Base-by-base conservation (phyloP, 2,329 filamentous ascomycete genomes). In the Purpureocillium takamizusanense region DNA sequence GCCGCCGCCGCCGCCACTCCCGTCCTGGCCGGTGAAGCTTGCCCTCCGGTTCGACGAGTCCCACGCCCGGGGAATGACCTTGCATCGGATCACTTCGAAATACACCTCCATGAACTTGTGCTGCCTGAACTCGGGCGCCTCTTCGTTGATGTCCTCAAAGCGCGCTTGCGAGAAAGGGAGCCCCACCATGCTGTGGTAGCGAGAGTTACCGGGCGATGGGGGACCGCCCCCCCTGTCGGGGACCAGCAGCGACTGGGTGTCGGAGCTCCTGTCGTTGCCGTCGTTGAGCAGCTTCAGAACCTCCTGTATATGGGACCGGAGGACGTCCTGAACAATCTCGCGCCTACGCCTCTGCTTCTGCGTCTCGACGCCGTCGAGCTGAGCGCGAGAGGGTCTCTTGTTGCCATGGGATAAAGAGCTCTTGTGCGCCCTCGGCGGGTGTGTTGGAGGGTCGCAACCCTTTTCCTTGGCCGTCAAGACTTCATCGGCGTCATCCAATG, bases 21-120 rank as follows among this genome's bases (percentile, higher is more conserved):
- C 12, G 28, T 4, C 11, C 4, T 44, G 42, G 11, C 44, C 43
- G 34, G 47, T 45, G 33, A 55, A 39, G 47, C 52, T 49, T 33
- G 43, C 41, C 15, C 56, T 48, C 27, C 49, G 51, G 9, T 46
- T 46, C 13, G 46, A 56, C 11, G 54, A 55, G 12, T 42, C 45
- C 28, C 51, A 45, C 4, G 63, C 59, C 9, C 55, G 51, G 6
- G 51, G 46, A 10, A 67, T 52, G 2, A 74, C 69, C 3, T 54
- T 51, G 3, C 47, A 55, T 5, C 65, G 61, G 12, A 77, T 59
- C 1, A 57, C 48, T 10, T 59, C 45, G 44, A 75, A 76, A 48
- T 77, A 77, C 2, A 72, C 65, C 3, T 65, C 55, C 59, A 77
- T 66, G n/a, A 77, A 63, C 10, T 59, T 59, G 16, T 62, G 53